Evolutionary conservation across 2,329 filamentous ascomycete genomes (phyloP).

Genomic region (Xylaria arbuscula): DNA sequence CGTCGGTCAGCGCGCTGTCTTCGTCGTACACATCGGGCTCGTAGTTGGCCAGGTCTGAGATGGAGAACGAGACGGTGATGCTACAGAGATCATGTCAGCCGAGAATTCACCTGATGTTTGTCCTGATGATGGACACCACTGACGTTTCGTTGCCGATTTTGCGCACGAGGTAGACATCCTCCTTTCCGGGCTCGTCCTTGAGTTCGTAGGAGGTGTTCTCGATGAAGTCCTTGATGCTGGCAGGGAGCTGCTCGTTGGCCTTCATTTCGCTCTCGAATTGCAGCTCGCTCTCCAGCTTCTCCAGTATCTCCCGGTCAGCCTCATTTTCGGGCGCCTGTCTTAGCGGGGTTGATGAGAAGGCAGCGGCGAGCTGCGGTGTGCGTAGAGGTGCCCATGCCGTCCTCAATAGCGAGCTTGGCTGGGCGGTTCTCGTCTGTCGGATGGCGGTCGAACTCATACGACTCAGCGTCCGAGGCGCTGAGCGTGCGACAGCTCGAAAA

Average conservation of each 20-base stretch:
- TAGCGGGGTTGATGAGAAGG: conserved; percentile 62
- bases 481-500: conserved; percentile 72
- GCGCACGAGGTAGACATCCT: conserved; percentile 87
- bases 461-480: conserved; percentile 71
- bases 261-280: conserved; percentile 85
- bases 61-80: conserved; percentile 85
- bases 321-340: conserved; percentile 58
- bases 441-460: conserved; percentile 66
- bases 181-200: conserved; percentile 82
- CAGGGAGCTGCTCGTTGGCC: conserved; percentile 75
- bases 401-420: conserved; percentile 62
- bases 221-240: conserved; percentile 87
- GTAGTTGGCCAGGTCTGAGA: conserved; percentile 80
- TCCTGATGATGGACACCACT: conserved; percentile 49
- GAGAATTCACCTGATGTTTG: not conserved
- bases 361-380: conserved; percentile 55
- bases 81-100: conserved; percentile 54
- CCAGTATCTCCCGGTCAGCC: conserved; percentile 81
- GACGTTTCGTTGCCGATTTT: conserved; percentile 90
- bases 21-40: conserved; percentile 70
- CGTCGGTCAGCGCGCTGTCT: conserved; percentile 62
- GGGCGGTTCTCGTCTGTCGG: conserved; percentile 62
- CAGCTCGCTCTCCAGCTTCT: conserved; percentile 87
- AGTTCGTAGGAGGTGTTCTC: conserved; percentile 87
- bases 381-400: conserved; percentile 55